Evolutionary conservation across 495 filamentous ascomycete genomes (phyloP).

Genomic region (Tetracladium marchalianum): DNA sequence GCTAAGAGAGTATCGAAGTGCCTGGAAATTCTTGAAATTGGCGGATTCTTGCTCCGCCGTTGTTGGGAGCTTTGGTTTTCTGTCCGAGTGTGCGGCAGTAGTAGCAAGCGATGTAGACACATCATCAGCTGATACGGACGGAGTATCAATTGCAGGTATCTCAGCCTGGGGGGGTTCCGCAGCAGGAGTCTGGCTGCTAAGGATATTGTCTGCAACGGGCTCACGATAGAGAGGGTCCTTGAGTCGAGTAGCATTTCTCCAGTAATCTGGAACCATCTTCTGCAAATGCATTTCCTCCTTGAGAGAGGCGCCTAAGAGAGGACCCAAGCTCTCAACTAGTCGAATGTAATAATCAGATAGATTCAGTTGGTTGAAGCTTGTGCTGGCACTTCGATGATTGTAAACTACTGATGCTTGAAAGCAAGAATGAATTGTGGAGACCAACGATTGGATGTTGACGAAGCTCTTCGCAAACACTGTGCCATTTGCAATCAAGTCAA

Average conservation of each 20-base stretch:
- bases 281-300: slow-evolving; percentile 74
- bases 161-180: background rate
- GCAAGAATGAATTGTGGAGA: slow-evolving; percentile 59
- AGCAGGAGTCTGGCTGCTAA: slow-evolving; percentile 20
- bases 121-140: background rate
- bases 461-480: slow-evolving; percentile 70
- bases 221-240: slow-evolving; percentile 35
- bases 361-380: slow-evolving; percentile 60
- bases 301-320: slow-evolving; percentile 65
- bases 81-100: background rate
- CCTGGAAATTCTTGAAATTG: slow-evolving; percentile 68
- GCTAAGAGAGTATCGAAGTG: slow-evolving; percentile 64
- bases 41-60: slow-evolving; percentile 27
- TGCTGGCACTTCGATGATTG: slow-evolving; percentile 28
- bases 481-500: slow-evolving; percentile 42
- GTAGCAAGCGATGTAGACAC: slow-evolving; percentile 2
- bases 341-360: slow-evolving; percentile 67
- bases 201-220: slow-evolving; percentile 31
- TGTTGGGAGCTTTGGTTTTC: slow-evolving; percentile 18
- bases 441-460: slow-evolving; percentile 61
- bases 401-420: slow-evolving; percentile 53
- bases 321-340: slow-evolving; percentile 61
- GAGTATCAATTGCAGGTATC: background rate
- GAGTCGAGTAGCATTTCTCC: slow-evolving; percentile 52
- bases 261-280: slow-evolving; percentile 51